phyloP scores from a whole-genome alignment of 768 basidiomycete species.

The Amylocystis lapponica region DNA sequence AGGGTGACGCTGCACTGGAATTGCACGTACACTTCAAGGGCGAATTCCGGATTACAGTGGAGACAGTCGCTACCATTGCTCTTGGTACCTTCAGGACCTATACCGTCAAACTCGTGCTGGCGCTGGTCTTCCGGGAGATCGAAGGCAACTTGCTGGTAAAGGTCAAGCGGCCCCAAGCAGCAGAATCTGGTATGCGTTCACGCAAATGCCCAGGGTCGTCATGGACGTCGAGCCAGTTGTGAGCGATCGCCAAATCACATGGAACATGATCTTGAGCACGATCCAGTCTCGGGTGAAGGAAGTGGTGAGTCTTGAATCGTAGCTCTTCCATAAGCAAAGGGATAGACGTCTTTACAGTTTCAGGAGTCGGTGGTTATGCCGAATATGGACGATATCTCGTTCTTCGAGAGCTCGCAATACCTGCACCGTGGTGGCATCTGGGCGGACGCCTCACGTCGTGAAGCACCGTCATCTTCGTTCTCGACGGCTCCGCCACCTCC shows the following conservation, averaged over 20 bases:
- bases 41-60: constrained; percentile 83
- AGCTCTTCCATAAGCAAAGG: too few relatives aligned
- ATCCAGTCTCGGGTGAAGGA: constrained; percentile 88
- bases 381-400: constrained; percentile 97
- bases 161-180: constrained; percentile 95
- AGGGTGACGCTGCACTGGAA: constrained; percentile 89
- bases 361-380: constrained; percentile 92
- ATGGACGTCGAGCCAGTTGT: constrained; percentile 91
- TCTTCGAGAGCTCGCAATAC: constrained; percentile 74
- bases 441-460: constrained; percentile 60
- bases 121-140: constrained; percentile 80
- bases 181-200: constrained; percentile 95
- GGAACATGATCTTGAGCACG: constrained; percentile 85
- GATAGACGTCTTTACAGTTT: constrained; percentile 74
- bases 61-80: constrained; percentile 84
- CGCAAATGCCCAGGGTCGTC: constrained; percentile 81
- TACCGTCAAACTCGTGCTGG: constrained; percentile 83
- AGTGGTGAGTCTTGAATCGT: constrained; percentile 67
- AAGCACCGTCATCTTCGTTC: constrained; percentile 16
- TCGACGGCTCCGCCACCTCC: too few relatives aligned
- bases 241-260: constrained; percentile 89
- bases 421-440: constrained; percentile 84
- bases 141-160: constrained; percentile 88
- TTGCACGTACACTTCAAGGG: constrained; percentile 81
- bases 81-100: constrained; percentile 86